These are phyloP conservation scores for Paspalum notatum DNA, from an alignment of 176 grass and related monocot species.

Conservation along the genomic window DNA sequence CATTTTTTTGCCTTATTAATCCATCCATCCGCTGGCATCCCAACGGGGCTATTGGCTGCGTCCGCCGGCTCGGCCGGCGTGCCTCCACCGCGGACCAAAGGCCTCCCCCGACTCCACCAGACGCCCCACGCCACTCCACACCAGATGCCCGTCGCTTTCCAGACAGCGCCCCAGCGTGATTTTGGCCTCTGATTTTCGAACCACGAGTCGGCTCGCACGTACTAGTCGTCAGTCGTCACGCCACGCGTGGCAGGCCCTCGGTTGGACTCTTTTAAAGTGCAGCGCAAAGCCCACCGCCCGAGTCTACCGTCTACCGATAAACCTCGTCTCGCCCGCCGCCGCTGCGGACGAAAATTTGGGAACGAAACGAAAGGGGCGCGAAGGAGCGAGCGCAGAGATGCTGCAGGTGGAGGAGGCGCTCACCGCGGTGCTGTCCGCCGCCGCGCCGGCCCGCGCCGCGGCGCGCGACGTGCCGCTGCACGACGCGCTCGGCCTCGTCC, in stretches of 20 bases:
- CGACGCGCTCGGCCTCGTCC: conserved; percentile 72
- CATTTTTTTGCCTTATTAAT: too few relatives aligned
- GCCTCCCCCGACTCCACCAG: too few relatives aligned
- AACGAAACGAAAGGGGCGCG: too few relatives aligned
- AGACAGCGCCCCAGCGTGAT: neutral
- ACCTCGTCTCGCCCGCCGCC: neutral
- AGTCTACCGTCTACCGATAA: neutral
- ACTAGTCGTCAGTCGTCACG: conserved; percentile 20
- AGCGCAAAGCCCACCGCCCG: neutral
- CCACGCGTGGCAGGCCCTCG: neutral
- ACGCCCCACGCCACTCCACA: too few relatives aligned
- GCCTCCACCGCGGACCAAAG: too few relatives aligned
- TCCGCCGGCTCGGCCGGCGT: too few relatives aligned
- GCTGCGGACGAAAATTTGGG: neutral
- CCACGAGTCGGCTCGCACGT: neutral
- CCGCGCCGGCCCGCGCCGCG: conserved; percentile 40
- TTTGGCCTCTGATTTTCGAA: too few relatives aligned
- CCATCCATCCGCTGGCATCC: too few relatives aligned
- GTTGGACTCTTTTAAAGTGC: neutral
- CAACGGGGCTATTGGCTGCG: too few relatives aligned
- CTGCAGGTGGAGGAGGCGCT: conserved; percentile 71
- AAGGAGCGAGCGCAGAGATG: conserved; percentile 21
- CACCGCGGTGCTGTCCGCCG: conserved; percentile 55
- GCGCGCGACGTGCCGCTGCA: conserved; percentile 53
- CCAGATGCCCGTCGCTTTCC: too few relatives aligned